Evolutionary conservation across 352 stramenopile species (phyloP).

Genomic region (Globisporangium splendens): DNA sequence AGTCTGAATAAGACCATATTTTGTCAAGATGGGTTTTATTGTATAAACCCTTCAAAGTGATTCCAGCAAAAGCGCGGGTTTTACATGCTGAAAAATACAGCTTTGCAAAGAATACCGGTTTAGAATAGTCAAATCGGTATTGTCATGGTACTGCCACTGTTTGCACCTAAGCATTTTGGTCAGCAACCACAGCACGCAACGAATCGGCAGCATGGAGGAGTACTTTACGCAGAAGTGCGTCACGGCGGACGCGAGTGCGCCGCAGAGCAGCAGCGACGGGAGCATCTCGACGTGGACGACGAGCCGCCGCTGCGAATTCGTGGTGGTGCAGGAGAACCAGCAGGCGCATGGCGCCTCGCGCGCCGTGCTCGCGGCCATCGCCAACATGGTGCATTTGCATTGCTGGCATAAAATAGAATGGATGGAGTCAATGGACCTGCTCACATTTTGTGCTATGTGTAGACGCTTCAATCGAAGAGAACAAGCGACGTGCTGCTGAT

Average conservation of each 20-base stretch:
- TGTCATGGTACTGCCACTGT: no score
- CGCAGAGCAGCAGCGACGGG: constrained; percentile 2
- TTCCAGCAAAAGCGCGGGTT: no score
- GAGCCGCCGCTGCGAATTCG: constrained; percentile 37
- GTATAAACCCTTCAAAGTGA: no score
- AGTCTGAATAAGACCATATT: no score
- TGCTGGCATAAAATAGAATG: neutral
- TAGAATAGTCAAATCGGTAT: no score
- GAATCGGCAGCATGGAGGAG: constrained; percentile 38
- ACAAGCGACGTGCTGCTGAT: constrained; percentile 33
- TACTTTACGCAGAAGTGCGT: constrained; percentile 68
- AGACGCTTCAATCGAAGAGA: constrained; percentile 23
- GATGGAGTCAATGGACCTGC: neutral
- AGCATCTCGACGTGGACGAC: constrained; percentile 25
- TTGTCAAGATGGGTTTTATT: no score
- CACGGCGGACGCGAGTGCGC: constrained; percentile 30
- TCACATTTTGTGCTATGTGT: neutral
- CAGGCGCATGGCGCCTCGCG: constrained; percentile 48
- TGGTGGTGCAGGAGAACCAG: constrained; percentile 66
- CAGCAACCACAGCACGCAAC: no score
- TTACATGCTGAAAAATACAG: no score
- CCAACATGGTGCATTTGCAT: constrained; percentile 25
- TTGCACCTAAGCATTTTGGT: no score
- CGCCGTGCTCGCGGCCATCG: constrained; percentile 45
- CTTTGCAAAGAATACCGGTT: no score